Percentiles rank a stretch among this genome's conserved stretches.
Evolutionary conservation across 768 basidiomycete genomes (phyloP).

Genomic region (Termitomyces sp.): DNA sequence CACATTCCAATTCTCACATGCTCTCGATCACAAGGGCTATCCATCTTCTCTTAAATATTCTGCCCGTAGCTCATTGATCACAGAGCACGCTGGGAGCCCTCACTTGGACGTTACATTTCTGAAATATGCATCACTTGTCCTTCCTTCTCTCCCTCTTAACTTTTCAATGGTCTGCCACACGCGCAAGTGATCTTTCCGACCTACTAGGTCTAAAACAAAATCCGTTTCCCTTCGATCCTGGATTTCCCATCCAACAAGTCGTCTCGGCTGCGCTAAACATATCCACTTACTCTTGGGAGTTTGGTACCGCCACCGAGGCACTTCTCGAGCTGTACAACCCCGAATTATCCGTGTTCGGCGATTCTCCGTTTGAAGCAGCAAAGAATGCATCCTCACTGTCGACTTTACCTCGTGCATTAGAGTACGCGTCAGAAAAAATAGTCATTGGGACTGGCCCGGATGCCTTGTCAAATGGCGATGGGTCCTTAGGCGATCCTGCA

Average conservation of each 20-base stretch:
- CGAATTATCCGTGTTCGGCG: slow-evolving; percentile 21
- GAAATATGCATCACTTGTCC: neutral
- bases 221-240: slow-evolving; percentile 17
- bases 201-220: neutral
- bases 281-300: slow-evolving; percentile 27
- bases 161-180: neutral
- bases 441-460: slow-evolving; percentile 9
- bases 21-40: neutral
- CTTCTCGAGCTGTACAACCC: slow-evolving; percentile 23
- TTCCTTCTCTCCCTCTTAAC: neutral
- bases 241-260: slow-evolving; percentile 22
- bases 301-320: slow-evolving; percentile 22
- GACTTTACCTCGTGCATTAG: slow-evolving; percentile 1
- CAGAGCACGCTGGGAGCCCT: neutral
- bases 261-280: slow-evolving; percentile 15
- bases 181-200: neutral
- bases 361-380: slow-evolving; percentile 15
- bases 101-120: neutral
- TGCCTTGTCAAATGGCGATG: slow-evolving; percentile 30
- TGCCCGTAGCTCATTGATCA: neutral
- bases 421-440: neutral
- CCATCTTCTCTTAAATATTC: neutral
- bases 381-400: neutral
- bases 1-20: neutral
- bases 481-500: slow-evolving; percentile 35